These are phyloP conservation scores for Colletotrichum gloeosporioides DNA, from an alignment of 2,329 filamentous ascomycete genomes.

Conservation along the genomic window DNA sequence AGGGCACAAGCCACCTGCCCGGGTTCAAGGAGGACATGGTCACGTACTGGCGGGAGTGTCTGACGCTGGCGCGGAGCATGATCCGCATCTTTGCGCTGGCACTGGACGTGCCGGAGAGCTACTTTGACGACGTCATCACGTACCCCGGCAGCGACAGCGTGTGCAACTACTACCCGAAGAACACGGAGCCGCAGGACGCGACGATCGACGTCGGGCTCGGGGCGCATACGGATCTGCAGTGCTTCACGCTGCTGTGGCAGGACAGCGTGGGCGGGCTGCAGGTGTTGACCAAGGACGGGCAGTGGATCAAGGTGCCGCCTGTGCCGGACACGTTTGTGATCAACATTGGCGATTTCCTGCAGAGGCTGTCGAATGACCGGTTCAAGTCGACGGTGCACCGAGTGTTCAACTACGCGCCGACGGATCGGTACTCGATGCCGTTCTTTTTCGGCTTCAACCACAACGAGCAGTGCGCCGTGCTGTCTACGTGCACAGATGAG, in stretches of 20 bases:
- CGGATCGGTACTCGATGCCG: slow-evolving; percentile 57
- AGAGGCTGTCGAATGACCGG: slow-evolving; percentile 27
- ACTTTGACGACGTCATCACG: slow-evolving; percentile 24
- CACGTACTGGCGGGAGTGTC: slow-evolving; percentile 23
- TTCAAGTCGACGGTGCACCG: slow-evolving; percentile 50
- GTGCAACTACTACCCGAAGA: slow-evolving; percentile 50
- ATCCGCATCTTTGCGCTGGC: slow-evolving; percentile 27
- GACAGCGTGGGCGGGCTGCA: slow-evolving; percentile 47
- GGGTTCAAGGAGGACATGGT: slow-evolving; percentile 22
- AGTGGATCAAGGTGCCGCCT: slow-evolving; percentile 35
- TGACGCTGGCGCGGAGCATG: slow-evolving; percentile 28
- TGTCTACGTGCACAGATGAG: slow-evolving; percentile 51
- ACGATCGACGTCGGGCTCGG: slow-evolving; percentile 46
- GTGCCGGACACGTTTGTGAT: slow-evolving; percentile 28
- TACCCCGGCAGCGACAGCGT: slow-evolving; percentile 31
- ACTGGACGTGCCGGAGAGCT: slow-evolving; percentile 23
- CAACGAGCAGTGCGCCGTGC: slow-evolving; percentile 53
- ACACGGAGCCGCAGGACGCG: slow-evolving; percentile 32
- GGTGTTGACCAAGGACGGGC: slow-evolving; percentile 44
- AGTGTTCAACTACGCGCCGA: slow-evolving; percentile 46
- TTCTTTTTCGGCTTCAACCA: slow-evolving; percentile 63
- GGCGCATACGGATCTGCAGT: slow-evolving; percentile 53
- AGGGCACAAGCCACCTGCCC: slow-evolving; percentile 21
- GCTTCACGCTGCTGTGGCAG: slow-evolving; percentile 54
- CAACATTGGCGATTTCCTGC: slow-evolving; percentile 30